phyloP scores from a whole-genome alignment of 1,284 basidiomycete species.

The Phellopilus nigrolimitatus region DNA sequence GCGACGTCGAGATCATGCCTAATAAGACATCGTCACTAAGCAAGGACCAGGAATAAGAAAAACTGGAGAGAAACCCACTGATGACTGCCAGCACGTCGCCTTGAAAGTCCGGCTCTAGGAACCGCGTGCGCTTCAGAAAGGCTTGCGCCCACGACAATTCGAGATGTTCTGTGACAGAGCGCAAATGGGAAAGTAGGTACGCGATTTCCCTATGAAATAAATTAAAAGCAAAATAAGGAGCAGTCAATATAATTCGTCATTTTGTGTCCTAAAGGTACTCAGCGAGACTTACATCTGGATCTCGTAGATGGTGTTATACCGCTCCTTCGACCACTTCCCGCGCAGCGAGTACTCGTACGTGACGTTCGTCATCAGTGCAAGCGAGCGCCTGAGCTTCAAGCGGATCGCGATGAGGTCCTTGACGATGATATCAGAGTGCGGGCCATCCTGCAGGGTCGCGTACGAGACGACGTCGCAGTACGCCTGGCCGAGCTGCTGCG shows the following conservation, averaged over 20 bases:
- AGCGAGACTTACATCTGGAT: conserved; percentile 50
- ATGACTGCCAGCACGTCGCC: conserved; percentile 81
- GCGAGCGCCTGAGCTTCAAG: conserved; percentile 56
- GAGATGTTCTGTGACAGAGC: conserved; percentile 59
- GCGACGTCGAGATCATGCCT: conserved; percentile 67
- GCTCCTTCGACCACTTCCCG: conserved; percentile 65
- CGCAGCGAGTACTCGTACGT: conserved; percentile 69
- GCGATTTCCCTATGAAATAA: conserved; percentile 54
- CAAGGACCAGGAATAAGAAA: not conserved
- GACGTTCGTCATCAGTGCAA: conserved; percentile 51
- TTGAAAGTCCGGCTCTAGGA: conserved; percentile 77
- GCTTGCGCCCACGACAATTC: conserved; percentile 75
- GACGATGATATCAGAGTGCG: conserved; percentile 47
- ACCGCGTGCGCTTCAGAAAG: conserved; percentile 68
- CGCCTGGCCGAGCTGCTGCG: conserved; percentile 53
- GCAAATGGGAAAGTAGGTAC: conserved; percentile 57
- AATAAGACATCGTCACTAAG: not conserved
- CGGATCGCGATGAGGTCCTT: conserved; percentile 58
- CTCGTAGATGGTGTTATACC: conserved; percentile 63
- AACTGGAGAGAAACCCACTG: conserved; percentile 41
- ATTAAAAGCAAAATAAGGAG: conserved; percentile 64
- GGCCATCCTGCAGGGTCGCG: conserved; percentile 45
- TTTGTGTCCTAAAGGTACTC: not conserved
- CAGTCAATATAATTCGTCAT: conserved; percentile 34
- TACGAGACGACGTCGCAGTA: conserved; percentile 69